Base-by-base conservation (phyloP, 148 eudicot genomes). In the Rhododendron griersonianum region DNA sequence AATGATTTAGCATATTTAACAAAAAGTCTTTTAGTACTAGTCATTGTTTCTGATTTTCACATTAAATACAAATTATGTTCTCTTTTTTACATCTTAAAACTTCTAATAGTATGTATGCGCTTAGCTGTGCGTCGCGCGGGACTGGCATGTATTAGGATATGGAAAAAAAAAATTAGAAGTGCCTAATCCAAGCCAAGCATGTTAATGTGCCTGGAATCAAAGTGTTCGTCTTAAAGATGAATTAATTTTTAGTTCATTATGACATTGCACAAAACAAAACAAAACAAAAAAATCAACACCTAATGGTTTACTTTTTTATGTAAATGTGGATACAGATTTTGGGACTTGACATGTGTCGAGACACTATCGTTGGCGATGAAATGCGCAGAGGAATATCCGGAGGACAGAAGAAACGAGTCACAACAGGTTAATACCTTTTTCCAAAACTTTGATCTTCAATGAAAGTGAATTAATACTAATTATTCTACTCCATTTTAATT, bases 351-450 rank as follows among this genome's bases (percentile, higher is more conserved):
- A 93, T 95, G 65, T 98, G 99, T 57, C 94, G 96, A 10, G 98
- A 98, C 89, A 98, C 98, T 3, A 91, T 98, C 55, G 98, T 98
- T 61, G 99, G 99, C 28, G 96, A 98, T 84, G 98, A 95, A 45
- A 95, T 98, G 99, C 82, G 75, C 7, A 90, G 99, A 87, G 99
- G 99, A 51, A 95, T 98, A 53, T 97, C 99, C 1, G 99, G 99
- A 5, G 99, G 98, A 39, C 98, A 95, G 28, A 95, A 94, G 80
- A 98, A 98, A 82, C 91, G 99, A 78, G 98, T 98, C 41, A 98
- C 99, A 5, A 98, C 98, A 89, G 99, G 98, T 97, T 11, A 48
- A 30, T 37, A 3, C 28, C 5, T 15, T 50, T 50, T 21, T 23
- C 4, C 8, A 11, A 14, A 30, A 71, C 39, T 71, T 30, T 71